Conservation (phyloP, 1,284 basidiomycete species). For the Vanrija sp. region DNA sequence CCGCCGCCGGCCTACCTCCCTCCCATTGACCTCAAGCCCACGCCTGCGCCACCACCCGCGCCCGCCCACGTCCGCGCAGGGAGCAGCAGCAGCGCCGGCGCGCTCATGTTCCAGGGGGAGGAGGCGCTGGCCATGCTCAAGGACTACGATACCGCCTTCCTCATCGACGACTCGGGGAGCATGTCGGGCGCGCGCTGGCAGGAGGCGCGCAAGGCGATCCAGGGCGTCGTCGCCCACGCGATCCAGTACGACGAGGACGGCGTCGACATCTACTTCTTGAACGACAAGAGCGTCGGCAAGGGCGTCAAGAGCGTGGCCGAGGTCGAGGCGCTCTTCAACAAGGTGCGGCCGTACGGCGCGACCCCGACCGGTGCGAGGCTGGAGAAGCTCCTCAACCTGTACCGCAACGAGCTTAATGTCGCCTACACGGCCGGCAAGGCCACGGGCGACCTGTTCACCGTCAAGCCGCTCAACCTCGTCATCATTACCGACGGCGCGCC, state of each 20-base stretch:
- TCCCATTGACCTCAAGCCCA: no score
- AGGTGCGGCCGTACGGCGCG: slow-evolving; percentile 35
- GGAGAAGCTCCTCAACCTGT: slow-evolving; percentile 36
- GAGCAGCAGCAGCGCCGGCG: no score
- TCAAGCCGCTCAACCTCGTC: slow-evolving; percentile 43
- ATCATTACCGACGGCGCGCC: slow-evolving; percentile 38
- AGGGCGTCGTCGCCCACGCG: slow-evolving; percentile 38
- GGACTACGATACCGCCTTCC: slow-evolving; percentile 43
- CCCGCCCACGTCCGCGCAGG: no score
- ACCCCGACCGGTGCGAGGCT: slow-evolving; percentile 40
- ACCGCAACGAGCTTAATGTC: slow-evolving; percentile 35
- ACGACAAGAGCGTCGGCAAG: slow-evolving; percentile 35
- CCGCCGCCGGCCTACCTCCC: background rate
- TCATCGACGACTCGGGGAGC: slow-evolving; percentile 37
- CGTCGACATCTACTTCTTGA: slow-evolving; percentile 45
- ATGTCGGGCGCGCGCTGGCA: slow-evolving; percentile 43
- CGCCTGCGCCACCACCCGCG: no score
- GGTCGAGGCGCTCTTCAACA: slow-evolving; percentile 40
- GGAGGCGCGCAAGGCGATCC: slow-evolving; percentile 32
- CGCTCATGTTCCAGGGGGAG: slow-evolving; percentile 13
- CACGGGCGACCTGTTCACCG: background rate
- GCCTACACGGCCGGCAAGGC: background rate
- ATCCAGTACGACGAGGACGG: slow-evolving; percentile 41
- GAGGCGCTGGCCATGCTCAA: slow-evolving; percentile 35
- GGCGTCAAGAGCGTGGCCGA: slow-evolving; percentile 23